A percentile compares a stretch with the other conserved stretches of the same genome.
phyloP scores from a whole-genome alignment of 352 stramenopile genomes.

The Phytophthora hibernalis region DNA sequence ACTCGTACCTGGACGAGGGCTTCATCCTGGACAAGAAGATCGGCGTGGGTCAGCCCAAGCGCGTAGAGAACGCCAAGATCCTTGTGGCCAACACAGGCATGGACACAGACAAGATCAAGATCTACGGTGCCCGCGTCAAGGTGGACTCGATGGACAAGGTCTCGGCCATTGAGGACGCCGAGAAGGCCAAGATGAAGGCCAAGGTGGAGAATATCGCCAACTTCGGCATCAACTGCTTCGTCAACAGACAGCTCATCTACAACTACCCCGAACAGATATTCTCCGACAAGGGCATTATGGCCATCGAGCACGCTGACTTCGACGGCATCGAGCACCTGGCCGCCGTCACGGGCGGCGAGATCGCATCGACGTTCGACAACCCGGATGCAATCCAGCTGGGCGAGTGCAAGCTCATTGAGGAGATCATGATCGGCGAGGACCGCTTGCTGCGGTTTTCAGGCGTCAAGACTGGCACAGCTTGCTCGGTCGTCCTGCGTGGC shows the following conservation, averaged over 20 bases:
- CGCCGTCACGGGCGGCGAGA: constrained; percentile 96
- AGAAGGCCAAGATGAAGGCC: constrained; percentile 98
- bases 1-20: constrained; percentile 99
- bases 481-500: constrained; percentile 95
- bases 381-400: constrained; percentile 96
- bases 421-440: constrained; percentile 99
- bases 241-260: constrained; percentile 99
- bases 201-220: constrained; percentile 99
- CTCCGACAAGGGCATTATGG: constrained; percentile 98
- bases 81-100: constrained; percentile 99
- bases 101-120: constrained; percentile 99
- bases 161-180: constrained; percentile 98
- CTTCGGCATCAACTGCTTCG: constrained; percentile 99
- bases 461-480: constrained; percentile 96
- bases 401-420: constrained; percentile 98
- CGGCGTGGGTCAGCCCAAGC: constrained; percentile 94
- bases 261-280: constrained; percentile 99
- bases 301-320: constrained; percentile 99
- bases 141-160: constrained; percentile 99
- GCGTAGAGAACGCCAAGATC: constrained; percentile 98
- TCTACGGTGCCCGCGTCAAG: constrained; percentile 98
- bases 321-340: constrained; percentile 98
- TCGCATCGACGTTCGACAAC: constrained; percentile 98
- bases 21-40: constrained; percentile 99
- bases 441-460: constrained; percentile 97